A percentile compares a stretch with the other conserved stretches of the same genome.
These are phyloP conservation scores for Trametes villosa DNA, from an alignment of 768 basidiomycete species.

Conservation along the genomic window DNA sequence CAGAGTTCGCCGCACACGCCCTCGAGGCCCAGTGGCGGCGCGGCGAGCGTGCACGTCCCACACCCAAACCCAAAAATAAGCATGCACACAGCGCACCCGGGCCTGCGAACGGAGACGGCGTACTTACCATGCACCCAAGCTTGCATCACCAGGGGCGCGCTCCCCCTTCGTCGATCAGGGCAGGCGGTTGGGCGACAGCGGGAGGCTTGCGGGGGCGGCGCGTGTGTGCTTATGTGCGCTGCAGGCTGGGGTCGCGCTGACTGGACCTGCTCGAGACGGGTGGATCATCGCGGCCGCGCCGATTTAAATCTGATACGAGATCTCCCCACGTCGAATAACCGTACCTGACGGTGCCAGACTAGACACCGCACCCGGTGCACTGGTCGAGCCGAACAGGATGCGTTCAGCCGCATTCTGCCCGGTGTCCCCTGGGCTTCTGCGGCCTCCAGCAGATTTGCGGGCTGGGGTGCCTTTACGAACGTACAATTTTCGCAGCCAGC, in stretches of 20 bases:
- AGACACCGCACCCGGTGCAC: not conserved
- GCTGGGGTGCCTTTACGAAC: too few relatives aligned
- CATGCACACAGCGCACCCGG: not conserved
- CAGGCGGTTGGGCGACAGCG: not conserved
- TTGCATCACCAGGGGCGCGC: not conserved
- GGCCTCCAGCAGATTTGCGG: too few relatives aligned
- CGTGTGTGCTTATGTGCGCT: not conserved
- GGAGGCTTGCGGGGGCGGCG: not conserved
- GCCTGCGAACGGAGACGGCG: too few relatives aligned
- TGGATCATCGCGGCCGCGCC: not conserved
- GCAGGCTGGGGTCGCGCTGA: not conserved
- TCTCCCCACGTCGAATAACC: not conserved
- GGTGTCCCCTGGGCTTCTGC: not conserved
- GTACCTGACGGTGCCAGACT: conserved; percentile 1
- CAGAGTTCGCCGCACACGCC: not conserved
- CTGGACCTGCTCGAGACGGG: not conserved
- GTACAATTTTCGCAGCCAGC: too few relatives aligned
- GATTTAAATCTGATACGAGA: not conserved
- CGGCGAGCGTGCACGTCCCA: not conserved
- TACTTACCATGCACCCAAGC: not conserved
- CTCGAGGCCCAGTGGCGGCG: not conserved
- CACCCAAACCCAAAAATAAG: not conserved
- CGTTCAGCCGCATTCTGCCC: not conserved
- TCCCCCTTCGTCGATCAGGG: not conserved
- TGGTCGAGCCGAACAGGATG: not conserved